phyloP scores from a whole-genome alignment of 2,329 filamentous ascomycete genomes.

The Epichloe typhina region DNA sequence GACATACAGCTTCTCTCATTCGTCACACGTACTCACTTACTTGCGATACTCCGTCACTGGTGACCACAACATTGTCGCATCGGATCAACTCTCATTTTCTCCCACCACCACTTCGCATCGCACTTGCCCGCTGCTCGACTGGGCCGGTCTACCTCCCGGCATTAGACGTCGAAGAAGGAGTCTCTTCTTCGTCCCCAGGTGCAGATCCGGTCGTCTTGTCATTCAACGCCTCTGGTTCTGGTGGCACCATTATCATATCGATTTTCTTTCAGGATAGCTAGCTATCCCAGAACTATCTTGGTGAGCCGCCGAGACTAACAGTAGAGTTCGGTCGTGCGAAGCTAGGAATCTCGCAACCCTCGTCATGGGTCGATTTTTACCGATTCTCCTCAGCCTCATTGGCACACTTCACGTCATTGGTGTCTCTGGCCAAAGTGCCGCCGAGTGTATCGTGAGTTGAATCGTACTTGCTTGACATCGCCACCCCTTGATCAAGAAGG shows the following conservation, averaged over 20 bases:
- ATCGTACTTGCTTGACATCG: background rate
- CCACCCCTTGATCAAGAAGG: too few relatives aligned
- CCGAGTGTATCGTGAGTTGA: slow-evolving; percentile 20
- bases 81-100: background rate
- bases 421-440: slow-evolving; percentile 13
- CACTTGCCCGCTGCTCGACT: background rate
- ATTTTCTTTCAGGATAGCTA: background rate
- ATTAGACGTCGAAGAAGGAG: background rate
- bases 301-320: background rate
- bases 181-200: background rate
- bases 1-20: background rate
- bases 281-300: background rate
- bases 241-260: background rate
- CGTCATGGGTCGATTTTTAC: slow-evolving; percentile 6
- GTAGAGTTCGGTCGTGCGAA: background rate
- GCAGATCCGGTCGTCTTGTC: background rate
- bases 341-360: background rate
- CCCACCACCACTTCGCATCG: background rate
- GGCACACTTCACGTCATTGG: slow-evolving; percentile 15
- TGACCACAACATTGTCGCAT: slow-evolving; percentile 2
- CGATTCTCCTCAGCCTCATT: slow-evolving; percentile 14
- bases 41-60: slow-evolving; percentile 3
- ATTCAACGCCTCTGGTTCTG: background rate
- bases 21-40: background rate
- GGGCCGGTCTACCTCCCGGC: background rate